Conservation (phyloP, 1,139 yeast genomes). For the Eremothecium gossypii region DNA sequence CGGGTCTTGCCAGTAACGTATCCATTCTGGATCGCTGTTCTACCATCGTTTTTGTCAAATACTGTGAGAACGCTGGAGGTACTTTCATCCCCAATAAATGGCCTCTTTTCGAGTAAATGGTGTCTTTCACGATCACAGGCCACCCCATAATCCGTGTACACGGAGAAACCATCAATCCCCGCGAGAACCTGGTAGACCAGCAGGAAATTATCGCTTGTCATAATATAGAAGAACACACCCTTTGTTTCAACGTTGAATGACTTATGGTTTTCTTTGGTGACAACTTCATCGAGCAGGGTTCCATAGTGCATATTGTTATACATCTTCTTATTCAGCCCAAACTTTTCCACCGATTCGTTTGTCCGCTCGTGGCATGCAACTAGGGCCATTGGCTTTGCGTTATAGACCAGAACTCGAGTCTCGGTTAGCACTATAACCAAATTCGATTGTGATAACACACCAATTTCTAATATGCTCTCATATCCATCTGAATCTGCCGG, state of each 20-base stretch:
- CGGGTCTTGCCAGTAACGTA: slow-evolving; percentile 31
- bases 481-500: slow-evolving; percentile 6
- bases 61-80: slow-evolving; percentile 34
- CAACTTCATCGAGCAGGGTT: slow-evolving; percentile 17
- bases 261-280: slow-evolving; percentile 12
- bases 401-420: slow-evolving; percentile 24
- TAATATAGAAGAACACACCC: slow-evolving; percentile 22
- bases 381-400: slow-evolving; percentile 33
- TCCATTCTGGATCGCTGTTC: slow-evolving; percentile 41
- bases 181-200: slow-evolving; percentile 25
- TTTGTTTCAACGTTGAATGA: slow-evolving; percentile 14
- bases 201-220: slow-evolving; percentile 23
- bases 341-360: slow-evolving; percentile 30
- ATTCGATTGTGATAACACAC: slow-evolving; percentile 19
- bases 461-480: slow-evolving; percentile 15
- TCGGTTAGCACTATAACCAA: slow-evolving; percentile 22
- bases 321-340: slow-evolving; percentile 32
- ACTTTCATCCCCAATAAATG: slow-evolving; percentile 9
- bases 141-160: slow-evolving; percentile 26
- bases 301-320: slow-evolving; percentile 15
- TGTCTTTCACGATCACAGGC: slow-evolving; percentile 10
- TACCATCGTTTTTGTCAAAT: slow-evolving; percentile 30
- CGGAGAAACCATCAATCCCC: slow-evolving; percentile 15
- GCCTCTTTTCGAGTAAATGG: neutral
- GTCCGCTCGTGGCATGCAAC: slow-evolving; percentile 36